These are phyloP conservation scores for Aureobasidium sp. DNA, from an alignment of 2,329 filamentous ascomycete species.

Conservation along the genomic window DNA sequence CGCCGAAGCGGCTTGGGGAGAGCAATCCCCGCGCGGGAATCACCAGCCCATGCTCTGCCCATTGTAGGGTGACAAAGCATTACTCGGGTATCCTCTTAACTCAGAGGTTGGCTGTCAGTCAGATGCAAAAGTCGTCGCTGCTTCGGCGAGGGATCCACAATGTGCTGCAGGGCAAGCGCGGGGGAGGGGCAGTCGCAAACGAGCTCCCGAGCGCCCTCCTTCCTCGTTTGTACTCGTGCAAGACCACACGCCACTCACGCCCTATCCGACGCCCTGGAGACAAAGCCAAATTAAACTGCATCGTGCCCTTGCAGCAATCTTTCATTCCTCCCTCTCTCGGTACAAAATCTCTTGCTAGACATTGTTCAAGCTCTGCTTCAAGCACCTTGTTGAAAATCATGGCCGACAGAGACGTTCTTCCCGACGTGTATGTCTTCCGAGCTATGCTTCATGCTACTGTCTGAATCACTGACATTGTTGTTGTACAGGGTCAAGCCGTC, in stretches of 20 bases:
- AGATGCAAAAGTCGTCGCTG: slow-evolving; percentile 6
- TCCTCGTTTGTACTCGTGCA: slow-evolving; percentile 12
- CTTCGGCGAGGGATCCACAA: slow-evolving; percentile 6
- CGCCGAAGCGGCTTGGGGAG: background rate
- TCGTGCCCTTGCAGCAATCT: background rate
- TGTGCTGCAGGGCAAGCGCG: slow-evolving; percentile 13
- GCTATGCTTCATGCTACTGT: background rate
- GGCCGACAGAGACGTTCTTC: slow-evolving; percentile 41
- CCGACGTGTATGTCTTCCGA: slow-evolving; percentile 34
- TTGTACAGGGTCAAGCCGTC: slow-evolving; percentile 62
- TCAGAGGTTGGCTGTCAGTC: background rate
- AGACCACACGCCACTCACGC: slow-evolving; percentile 1
- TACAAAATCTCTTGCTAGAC: slow-evolving; percentile 15
- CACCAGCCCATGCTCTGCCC: background rate
- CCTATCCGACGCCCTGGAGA: slow-evolving; percentile 1
- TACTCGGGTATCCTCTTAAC: background rate
- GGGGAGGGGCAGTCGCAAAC: slow-evolving; percentile 13
- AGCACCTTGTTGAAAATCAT: slow-evolving; percentile 36
- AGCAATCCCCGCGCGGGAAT: background rate
- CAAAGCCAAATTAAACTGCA: background rate
- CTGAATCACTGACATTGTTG: background rate
- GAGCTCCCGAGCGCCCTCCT: slow-evolving; percentile 9
- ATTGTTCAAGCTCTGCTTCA: slow-evolving; percentile 27
- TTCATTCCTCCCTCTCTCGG: background rate
- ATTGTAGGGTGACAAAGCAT: background rate